Percentiles rank a stretch among this genome's conserved stretches.
Conservation (phyloP, 2,329 filamentous ascomycete genomes). For the Capronia coronata region DNA sequence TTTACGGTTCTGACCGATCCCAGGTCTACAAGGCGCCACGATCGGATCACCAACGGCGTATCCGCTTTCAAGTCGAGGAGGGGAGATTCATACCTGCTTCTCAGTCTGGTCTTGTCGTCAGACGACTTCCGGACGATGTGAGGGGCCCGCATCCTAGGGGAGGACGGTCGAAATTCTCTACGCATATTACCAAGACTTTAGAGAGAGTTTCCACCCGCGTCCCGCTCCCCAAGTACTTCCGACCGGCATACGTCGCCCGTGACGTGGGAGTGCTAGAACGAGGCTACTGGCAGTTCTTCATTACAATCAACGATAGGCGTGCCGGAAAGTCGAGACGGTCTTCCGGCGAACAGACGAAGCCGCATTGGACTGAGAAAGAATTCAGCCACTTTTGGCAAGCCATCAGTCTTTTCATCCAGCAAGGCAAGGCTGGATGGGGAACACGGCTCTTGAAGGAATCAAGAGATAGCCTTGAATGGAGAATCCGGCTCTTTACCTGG, state of each 20-base stretch:
- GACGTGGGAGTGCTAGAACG: constrained; percentile 57
- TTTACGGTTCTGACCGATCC: background rate
- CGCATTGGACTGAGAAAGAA: constrained; percentile 30
- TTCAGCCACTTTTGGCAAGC: constrained; percentile 41
- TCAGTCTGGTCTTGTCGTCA: background rate
- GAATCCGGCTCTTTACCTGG: constrained; percentile 68
- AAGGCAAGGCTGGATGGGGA: constrained; percentile 42
- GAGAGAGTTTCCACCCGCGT: constrained; percentile 49
- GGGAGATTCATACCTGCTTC: background rate
- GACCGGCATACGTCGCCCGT: constrained; percentile 46
- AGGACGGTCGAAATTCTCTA: constrained; percentile 28
- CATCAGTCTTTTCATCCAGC: constrained; percentile 35
- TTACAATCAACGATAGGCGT: constrained; percentile 44
- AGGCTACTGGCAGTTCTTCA: constrained; percentile 66
- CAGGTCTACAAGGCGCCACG: background rate
- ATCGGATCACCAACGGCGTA: background rate
- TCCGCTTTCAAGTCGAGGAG: background rate
- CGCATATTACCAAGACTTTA: constrained; percentile 54
- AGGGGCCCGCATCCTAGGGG: constrained; percentile 8
- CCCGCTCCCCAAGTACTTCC: constrained; percentile 49
- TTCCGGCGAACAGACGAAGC: constrained; percentile 35
- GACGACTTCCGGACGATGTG: constrained; percentile 10
- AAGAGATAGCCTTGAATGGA: constrained; percentile 20
- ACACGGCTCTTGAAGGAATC: constrained; percentile 37
- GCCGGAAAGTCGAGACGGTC: constrained; percentile 14